Percentiles rank a stretch among this genome's conserved stretches.
Evolutionary conservation across 2,329 filamentous ascomycete genomes (phyloP).

Genomic region (Sporothrix mexicana): DNA sequence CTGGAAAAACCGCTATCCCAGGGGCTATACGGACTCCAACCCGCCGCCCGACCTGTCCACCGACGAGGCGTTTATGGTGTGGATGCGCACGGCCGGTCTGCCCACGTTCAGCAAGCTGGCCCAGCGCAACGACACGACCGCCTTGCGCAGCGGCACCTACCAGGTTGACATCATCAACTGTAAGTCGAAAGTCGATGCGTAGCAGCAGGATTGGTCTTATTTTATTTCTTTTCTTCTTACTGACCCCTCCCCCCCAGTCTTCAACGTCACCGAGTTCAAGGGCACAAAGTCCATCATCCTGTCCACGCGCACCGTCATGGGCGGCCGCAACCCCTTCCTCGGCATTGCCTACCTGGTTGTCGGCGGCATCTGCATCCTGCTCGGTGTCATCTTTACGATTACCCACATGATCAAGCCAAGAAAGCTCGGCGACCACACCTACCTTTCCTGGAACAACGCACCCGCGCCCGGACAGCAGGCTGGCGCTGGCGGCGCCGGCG

Average conservation of each 20-base stretch:
- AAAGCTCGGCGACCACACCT: constrained; percentile 97
- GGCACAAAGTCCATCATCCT: constrained; percentile 91
- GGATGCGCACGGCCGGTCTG: constrained; percentile 96
- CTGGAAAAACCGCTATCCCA: constrained; percentile 74
- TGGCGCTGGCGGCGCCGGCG: constrained; percentile 38
- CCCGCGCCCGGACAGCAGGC: constrained; percentile 52
- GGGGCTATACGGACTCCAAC: constrained; percentile 69
- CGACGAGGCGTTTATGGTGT: constrained; percentile 91
- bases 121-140: constrained; percentile 74
- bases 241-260: constrained; percentile 61
- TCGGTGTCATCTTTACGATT: constrained; percentile 86
- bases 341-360: constrained; percentile 96
- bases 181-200: constrained; percentile 55
- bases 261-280: constrained; percentile 76
- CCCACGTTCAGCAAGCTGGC: constrained; percentile 95
- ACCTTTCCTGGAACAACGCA: constrained; percentile 88
- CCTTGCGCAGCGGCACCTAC: constrained; percentile 75
- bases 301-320: constrained; percentile 89
- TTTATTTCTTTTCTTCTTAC: background rate
- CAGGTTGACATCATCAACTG: constrained; percentile 76
- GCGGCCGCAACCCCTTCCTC: constrained; percentile 92
- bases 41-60: constrained; percentile 74
- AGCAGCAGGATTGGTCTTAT: too few species aligned
- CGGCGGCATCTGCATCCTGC: constrained; percentile 86
- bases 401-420: constrained; percentile 92